These are phyloP conservation scores for Globisporangium nodosum DNA, from an alignment of 352 stramenopile species.

Conservation along the genomic window DNA sequence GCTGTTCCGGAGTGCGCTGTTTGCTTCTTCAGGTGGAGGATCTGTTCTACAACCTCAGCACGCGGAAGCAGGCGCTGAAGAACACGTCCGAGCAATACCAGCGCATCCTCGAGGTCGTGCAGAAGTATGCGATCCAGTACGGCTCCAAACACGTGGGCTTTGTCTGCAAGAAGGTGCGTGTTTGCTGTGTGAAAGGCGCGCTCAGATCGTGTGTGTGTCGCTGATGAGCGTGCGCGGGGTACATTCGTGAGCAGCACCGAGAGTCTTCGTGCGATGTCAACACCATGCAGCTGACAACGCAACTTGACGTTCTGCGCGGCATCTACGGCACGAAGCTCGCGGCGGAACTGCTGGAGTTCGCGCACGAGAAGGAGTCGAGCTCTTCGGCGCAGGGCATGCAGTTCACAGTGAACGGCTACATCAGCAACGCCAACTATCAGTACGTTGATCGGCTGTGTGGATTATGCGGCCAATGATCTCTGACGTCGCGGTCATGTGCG, in stretches of 20 bases:
- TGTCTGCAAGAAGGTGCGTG: constrained; percentile 90
- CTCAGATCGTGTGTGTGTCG: not conserved
- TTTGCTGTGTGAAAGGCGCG: not conserved
- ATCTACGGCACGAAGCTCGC: constrained; percentile 74
- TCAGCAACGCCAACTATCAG: constrained; percentile 90
- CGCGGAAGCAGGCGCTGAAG: constrained; percentile 89
- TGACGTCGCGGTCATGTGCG: no score
- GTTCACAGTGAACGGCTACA: constrained; percentile 48
- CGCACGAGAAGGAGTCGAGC: constrained; percentile 21
- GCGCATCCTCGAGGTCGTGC: constrained; percentile 93
- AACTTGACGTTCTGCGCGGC: constrained; percentile 66
- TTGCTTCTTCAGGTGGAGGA: constrained; percentile 81
- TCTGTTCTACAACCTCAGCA: constrained; percentile 98
- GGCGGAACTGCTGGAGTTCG: constrained; percentile 52
- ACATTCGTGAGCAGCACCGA: constrained; percentile 33
- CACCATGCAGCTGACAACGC: constrained; percentile 50
- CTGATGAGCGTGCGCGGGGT: no score
- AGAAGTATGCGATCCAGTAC: constrained; percentile 95
- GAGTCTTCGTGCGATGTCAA: constrained; percentile 79
- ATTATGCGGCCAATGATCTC: not conserved
- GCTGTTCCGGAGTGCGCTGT: not conserved
- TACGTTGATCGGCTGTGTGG: constrained; percentile 12
- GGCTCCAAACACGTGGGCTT: constrained; percentile 87
- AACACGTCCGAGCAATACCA: constrained; percentile 93
- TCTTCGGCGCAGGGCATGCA: constrained; percentile 18